Base-by-base conservation (phyloP, 768 basidiomycete genomes). In the Dacryopinax primogenitus region DNA sequence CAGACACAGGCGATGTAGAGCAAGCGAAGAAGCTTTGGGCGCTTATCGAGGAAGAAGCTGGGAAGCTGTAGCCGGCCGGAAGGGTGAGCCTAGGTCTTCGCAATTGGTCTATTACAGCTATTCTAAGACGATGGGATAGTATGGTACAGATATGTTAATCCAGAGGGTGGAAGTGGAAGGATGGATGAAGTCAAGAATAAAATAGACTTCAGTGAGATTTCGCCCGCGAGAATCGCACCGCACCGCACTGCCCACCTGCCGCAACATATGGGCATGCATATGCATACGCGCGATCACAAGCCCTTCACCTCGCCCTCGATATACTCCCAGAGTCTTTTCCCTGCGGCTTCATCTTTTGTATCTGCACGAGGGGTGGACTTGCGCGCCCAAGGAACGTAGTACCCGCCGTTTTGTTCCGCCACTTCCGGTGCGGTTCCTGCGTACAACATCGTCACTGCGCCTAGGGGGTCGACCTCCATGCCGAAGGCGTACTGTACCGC, bases 401-500 rank as follows among this genome's bases (percentile, higher is more conserved):
- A 44, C 18, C 41, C 18, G 7, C 41, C 41, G 41, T 44, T 44
- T 44, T 44, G 41, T 4, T 15, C 16, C 6, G 66, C 74, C 6
- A 72, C 76, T 62, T 80, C 77, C 0, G 77, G 75, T 64, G 79
- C 68, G n/a, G 77, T 78, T 0, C 77, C 80, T 7, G 77, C 78
- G 67, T 75, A 82, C 11, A 80, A 71, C 65, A 77, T 78, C 1
- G 80, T 77, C 61, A 81, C 69, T 6, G 77, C 78, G 1, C 81
- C 81, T 33, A 33, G 61, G 7, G 30, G 34, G n/a, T 33, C 30
- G 61, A 51, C 32, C 15, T 51, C 44, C 3, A 23, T 44, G 18
- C 41, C 41, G 18, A 44, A 44, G 4, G 41, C 41, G 18, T 44
- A 44, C 41, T 44, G 23, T n/a, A n/a, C n/a, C n/a, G n/a, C n/a